These are phyloP conservation scores for Botrytis fragariae DNA, from an alignment of 2,329 filamentous ascomycete genomes.

Conservation along the genomic window DNA sequence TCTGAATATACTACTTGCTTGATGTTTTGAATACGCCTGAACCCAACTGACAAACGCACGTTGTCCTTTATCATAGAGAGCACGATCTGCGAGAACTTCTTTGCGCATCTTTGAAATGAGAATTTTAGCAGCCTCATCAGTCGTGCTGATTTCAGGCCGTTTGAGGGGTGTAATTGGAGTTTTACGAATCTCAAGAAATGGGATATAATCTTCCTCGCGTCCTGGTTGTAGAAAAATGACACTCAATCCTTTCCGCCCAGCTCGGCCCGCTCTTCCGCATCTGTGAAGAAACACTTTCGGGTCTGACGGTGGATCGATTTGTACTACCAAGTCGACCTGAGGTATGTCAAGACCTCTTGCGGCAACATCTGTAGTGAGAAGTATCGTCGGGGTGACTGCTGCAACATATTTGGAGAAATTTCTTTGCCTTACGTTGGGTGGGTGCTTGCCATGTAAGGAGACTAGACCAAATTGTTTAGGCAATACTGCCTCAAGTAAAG, in stretches of 20 bases:
- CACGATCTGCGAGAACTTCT: slow-evolving; percentile 51
- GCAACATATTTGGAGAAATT: slow-evolving; percentile 81
- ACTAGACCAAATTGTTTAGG: slow-evolving; percentile 67
- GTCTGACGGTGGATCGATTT: slow-evolving; percentile 81
- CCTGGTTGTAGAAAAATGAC: slow-evolving; percentile 83
- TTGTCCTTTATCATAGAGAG: slow-evolving; percentile 78
- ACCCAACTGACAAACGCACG: slow-evolving; percentile 93
- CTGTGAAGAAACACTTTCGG: slow-evolving; percentile 95
- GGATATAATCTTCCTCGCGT: slow-evolving; percentile 83
- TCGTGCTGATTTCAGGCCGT: slow-evolving; percentile 55
- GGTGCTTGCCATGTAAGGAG: slow-evolving; percentile 88
- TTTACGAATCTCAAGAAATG: slow-evolving; percentile 81
- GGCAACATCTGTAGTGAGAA: slow-evolving; percentile 90
- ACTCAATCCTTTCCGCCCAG: slow-evolving; percentile 80
- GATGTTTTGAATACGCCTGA: slow-evolving; percentile 85
- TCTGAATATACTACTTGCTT: slow-evolving; percentile 87
- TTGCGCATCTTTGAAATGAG: slow-evolving; percentile 61
- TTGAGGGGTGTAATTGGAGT: slow-evolving; percentile 71
- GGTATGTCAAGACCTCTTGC: slow-evolving; percentile 90
- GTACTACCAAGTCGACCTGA: slow-evolving; percentile 85
- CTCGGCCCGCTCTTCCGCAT: slow-evolving; percentile 83
- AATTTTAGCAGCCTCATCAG: slow-evolving; percentile 57
- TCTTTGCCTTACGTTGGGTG: slow-evolving; percentile 80
- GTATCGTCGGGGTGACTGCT: slow-evolving; percentile 70
- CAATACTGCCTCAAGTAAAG: slow-evolving; percentile 71